Evolutionary conservation across 805 yeast species (phyloP).

Genomic region (Cyberlindnera samutprakarnensis): DNA sequence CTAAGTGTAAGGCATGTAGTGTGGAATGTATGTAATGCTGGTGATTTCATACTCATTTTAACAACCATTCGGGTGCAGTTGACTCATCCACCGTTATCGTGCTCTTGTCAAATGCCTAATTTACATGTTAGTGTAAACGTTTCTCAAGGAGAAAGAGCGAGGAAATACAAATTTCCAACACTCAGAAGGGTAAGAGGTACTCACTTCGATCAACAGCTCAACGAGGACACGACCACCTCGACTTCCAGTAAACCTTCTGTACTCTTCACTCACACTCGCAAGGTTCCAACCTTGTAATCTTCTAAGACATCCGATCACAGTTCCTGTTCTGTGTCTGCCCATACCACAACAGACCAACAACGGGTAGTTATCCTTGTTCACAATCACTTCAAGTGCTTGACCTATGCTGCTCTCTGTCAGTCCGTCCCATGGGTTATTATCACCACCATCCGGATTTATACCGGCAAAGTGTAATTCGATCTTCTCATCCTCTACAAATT

Average conservation of each 20-base stretch:
- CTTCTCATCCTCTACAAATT: constrained; percentile 65
- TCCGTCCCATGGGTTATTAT: constrained; percentile 93
- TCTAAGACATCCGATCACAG: constrained; percentile 89
- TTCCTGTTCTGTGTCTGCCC: constrained; percentile 98
- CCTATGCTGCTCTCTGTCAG: constrained; percentile 75
- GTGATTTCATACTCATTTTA: constrained; percentile 9
- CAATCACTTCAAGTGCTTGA: constrained; percentile 70
- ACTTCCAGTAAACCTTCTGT: constrained; percentile 87
- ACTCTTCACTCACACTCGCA: constrained; percentile 88
- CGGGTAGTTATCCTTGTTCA: constrained; percentile 71
- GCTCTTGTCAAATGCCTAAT: constrained; percentile 45
- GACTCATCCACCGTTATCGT: constrained; percentile 34
- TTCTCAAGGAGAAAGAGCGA: too few relatives aligned
- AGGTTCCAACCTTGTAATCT: constrained; percentile 96
- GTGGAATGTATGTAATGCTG: not conserved
- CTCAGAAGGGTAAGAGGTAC: not conserved
- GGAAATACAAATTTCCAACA: too few relatives aligned
- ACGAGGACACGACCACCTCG: constrained; percentile 90
- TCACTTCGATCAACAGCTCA: constrained; percentile 65
- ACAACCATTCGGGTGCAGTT: constrained; percentile 41
- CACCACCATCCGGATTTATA: constrained; percentile 67
- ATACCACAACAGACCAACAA: constrained; percentile 91
- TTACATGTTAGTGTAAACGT: too few relatives aligned
- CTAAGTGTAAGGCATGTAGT: too few relatives aligned
- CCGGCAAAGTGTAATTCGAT: constrained; percentile 81